A percentile compares a stretch with the other conserved stretches of the same genome.
These are phyloP conservation scores for Exophiala calicioides DNA, from an alignment of 2,329 filamentous ascomycete species.

Conservation along the genomic window DNA sequence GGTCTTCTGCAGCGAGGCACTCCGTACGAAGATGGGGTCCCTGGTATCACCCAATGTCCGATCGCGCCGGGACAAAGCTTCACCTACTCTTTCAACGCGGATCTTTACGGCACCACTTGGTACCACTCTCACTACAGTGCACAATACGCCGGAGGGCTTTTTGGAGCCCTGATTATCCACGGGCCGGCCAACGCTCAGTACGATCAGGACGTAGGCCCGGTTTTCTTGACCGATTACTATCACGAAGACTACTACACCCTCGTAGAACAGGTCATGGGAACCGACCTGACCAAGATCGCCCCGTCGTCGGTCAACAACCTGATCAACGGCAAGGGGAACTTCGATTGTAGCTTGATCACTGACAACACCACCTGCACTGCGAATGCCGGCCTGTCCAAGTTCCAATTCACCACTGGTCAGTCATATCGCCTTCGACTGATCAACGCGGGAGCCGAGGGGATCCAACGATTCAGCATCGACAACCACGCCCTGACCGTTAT, in stretches of 20 bases:
- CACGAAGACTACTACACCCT: constrained; percentile 24
- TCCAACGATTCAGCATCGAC: constrained; percentile 39
- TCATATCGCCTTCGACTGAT: constrained; percentile 44
- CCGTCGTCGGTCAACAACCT: constrained; percentile 29
- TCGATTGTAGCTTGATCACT: constrained; percentile 25
- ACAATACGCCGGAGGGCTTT: constrained; percentile 34
- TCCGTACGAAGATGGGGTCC: constrained; percentile 45
- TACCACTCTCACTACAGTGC: constrained; percentile 42
- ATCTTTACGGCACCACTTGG: constrained; percentile 40
- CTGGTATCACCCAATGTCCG: constrained; percentile 43
- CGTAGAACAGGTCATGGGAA: constrained; percentile 22
- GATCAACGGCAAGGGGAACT: constrained; percentile 31
- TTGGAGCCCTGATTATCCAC: constrained; percentile 34
- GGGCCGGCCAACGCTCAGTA: constrained; percentile 27
- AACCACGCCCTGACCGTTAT: constrained; percentile 42
- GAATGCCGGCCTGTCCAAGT: constrained; percentile 30
- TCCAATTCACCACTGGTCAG: constrained; percentile 37
- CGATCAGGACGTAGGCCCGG: constrained; percentile 29
- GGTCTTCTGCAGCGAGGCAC: constrained; percentile 38
- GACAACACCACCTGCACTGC: constrained; percentile 21
- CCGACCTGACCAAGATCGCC: constrained; percentile 20
- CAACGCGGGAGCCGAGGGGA: constrained; percentile 40
- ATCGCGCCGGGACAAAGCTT: constrained; percentile 44
- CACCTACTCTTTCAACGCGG: constrained; percentile 40
- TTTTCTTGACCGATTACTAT: constrained; percentile 31